Evolutionary conservation across 148 eudicot genomes (phyloP), one percentile per base, ranked within the genome.

Genomic region (Bassia scoparia): DNA sequence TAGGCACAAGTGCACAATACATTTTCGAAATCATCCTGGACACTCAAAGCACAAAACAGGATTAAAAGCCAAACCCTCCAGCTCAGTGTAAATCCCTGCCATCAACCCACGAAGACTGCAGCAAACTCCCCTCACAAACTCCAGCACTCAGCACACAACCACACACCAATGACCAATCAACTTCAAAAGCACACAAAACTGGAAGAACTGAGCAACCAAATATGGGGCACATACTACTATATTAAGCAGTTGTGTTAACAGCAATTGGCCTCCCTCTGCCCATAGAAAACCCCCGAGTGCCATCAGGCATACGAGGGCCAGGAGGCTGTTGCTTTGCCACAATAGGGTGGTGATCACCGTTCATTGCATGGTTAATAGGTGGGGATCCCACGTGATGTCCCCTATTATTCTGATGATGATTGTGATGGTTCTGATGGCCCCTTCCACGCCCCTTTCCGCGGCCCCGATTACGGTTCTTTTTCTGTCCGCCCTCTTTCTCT

Each of bases 231-330:
- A 71, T 26, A 17, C 12, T 31, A 43, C 53, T 63, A 10, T 18
- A 52, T 71, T 60, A 44, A 34, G 80, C 67, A 12, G 63, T 78
- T 31, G 81, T 71, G 58, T 75, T 77, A 49, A 87, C 87, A 52
- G 88, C 67, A 31, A 91, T 50, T 30, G 98, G 89, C 79, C 83
- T 95, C 66, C 98, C 99, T 77, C 98, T 85, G 33, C 98, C 98
- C 94, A 95, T 80, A 17, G 98, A 87, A 75, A 95, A 95, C 63
- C 98, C 98, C 77, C 89, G 80, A 11, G 98, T 95, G 33, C 98
- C 98, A 79, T 95, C 98, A 38, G 98, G 98, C 98, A 95, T 95
- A 70, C 98, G 96, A 33, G 98, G 98, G 13, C 97, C 98, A 29
- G 97, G 93, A 71, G 96, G 87, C 58, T 81, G 92, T 61, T 84